A percentile compares a stretch with the other conserved stretches of the same genome.
These are phyloP conservation scores for Teratosphaeria gauchensis DNA, from an alignment of 2,329 filamentous ascomycete species.

Conservation along the genomic window DNA sequence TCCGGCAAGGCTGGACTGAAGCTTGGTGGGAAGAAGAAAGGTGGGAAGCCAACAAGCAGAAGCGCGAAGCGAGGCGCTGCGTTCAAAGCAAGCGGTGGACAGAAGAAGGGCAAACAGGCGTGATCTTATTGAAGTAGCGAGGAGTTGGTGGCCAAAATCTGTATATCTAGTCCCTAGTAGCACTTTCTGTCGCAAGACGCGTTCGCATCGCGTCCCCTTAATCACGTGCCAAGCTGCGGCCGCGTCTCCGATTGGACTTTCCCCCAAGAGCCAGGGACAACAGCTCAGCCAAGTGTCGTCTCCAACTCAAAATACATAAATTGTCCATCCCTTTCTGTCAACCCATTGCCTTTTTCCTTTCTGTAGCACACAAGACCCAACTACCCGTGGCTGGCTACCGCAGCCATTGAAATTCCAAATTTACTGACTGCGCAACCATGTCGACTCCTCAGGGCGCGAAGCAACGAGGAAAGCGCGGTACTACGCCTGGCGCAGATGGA, in stretches of 20 bases:
- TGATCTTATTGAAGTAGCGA: background rate
- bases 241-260: background rate
- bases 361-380: background rate
- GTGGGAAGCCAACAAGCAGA: conserved; percentile 32
- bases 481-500: conserved; percentile 6
- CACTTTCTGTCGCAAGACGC: background rate
- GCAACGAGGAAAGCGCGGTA: conserved; percentile 12
- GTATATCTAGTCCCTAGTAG: background rate
- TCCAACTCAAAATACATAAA: background rate
- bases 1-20: conserved; percentile 56
- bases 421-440: background rate
- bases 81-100: conserved; percentile 37
- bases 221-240: background rate
- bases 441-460: conserved; percentile 7
- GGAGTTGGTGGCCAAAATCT: background rate
- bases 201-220: no score
- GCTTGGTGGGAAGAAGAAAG: conserved; percentile 46
- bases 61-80: conserved; percentile 35
- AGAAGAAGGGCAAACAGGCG: conserved; percentile 9
- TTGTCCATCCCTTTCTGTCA: background rate
- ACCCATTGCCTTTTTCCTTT: background rate
- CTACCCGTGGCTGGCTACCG: background rate
- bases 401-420: background rate
- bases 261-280: background rate
- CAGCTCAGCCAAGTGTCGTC: background rate